Evolutionary conservation across 495 filamentous ascomycete genomes (phyloP).

Genomic region (Tuber umbilicatum): DNA sequence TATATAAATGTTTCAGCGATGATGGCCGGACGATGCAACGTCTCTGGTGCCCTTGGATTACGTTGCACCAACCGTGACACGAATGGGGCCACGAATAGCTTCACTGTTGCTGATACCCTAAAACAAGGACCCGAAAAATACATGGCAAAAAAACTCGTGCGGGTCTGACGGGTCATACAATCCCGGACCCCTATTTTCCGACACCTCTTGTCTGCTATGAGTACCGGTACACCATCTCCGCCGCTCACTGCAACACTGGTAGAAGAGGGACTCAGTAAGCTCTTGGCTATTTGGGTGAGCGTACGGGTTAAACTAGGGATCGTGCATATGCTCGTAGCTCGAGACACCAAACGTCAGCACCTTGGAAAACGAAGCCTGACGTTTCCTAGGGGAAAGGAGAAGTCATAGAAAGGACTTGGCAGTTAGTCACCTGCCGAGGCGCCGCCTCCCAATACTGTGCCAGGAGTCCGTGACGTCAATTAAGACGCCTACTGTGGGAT

Average conservation of each 20-base stretch:
- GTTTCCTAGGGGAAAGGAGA: background rate
- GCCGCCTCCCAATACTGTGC: background rate
- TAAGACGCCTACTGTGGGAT: background rate
- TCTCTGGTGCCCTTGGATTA: background rate
- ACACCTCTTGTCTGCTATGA: too few relatives aligned
- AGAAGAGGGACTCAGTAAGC: background rate
- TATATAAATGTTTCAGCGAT: background rate
- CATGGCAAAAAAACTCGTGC: background rate
- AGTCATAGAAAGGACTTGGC: background rate
- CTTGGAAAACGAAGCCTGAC: background rate
- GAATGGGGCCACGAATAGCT: background rate
- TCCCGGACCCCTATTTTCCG: constrained; percentile 4
- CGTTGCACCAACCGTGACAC: background rate
- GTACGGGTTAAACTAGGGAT: background rate
- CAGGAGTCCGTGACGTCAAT: background rate
- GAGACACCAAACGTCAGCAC: background rate
- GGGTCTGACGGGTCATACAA: background rate
- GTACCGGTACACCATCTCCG: background rate
- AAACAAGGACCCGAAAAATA: background rate
- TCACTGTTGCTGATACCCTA: background rate
- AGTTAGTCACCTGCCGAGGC: background rate
- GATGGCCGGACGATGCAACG: background rate
- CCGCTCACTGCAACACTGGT: background rate
- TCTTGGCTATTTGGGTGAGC: background rate
- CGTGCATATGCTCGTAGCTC: background rate